Percentiles rank a stretch among this genome's conserved stretches.
These are phyloP conservation scores for Parascedosporium putredinis DNA, from an alignment of 2,329 filamentous ascomycete genomes.

Conservation along the genomic window DNA sequence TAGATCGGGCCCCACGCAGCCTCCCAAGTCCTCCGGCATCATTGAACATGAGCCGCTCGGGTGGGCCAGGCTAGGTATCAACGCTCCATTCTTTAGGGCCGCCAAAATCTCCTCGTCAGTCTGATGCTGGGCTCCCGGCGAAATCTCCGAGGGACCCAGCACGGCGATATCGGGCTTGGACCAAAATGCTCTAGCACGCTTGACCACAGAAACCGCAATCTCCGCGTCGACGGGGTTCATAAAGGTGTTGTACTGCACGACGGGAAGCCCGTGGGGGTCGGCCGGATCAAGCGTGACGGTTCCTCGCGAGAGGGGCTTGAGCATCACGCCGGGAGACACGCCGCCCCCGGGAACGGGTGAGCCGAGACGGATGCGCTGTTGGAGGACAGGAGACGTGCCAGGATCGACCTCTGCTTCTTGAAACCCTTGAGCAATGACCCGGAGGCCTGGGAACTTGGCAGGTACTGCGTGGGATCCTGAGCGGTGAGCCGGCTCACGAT, in stretches of 20 bases:
- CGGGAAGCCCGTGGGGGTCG: conserved; percentile 22
- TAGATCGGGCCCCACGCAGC: conserved; percentile 14
- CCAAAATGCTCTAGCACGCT: conserved; percentile 22
- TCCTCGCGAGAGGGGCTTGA: conserved; percentile 39
- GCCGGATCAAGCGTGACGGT: conserved; percentile 38
- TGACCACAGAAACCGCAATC: conserved; percentile 28
- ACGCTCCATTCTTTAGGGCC: conserved; percentile 9
- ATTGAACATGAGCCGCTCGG: neutral
- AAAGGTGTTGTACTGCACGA: conserved; percentile 31
- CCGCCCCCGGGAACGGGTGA: conserved; percentile 12
- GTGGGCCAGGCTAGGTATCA: conserved; percentile 6
- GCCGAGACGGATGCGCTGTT: conserved; percentile 16
- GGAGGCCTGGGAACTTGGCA: conserved; percentile 8
- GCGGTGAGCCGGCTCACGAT: conserved; percentile 12
- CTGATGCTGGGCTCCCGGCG: conserved; percentile 21
- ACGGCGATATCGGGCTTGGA: conserved; percentile 21
- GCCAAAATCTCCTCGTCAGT: conserved; percentile 16
- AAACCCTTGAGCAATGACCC: conserved; percentile 12
- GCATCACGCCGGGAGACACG: conserved; percentile 10
- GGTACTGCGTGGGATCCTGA: conserved; percentile 16
- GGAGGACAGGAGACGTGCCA: conserved; percentile 10
- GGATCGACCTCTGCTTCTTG: conserved; percentile 11
- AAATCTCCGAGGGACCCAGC: conserved; percentile 23
- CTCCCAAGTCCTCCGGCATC: conserved; percentile 8
- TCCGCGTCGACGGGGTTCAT: conserved; percentile 41